Evolutionary conservation across 1,284 basidiomycete genomes (phyloP), one percentile per base, ranked within the genome.

Genomic region (Uromyces viciae-fabae): DNA sequence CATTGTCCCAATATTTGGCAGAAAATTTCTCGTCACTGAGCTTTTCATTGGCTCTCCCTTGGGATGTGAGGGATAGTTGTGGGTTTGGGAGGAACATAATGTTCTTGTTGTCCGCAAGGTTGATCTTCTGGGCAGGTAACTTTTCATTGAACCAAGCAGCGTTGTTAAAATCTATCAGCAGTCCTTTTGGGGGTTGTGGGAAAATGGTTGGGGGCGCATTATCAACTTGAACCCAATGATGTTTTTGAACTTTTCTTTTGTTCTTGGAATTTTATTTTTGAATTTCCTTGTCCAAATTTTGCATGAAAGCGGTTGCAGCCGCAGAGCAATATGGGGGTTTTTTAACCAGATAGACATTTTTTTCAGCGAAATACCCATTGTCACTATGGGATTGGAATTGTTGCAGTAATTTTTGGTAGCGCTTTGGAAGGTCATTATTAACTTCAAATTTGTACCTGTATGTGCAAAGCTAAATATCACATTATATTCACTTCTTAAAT

Each of bases 81-180:
- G 73, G 15, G 31, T 75, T 46, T 14, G 54, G 31, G 7, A 75
- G 31, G 31, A 75, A 75, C 4, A 56, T 56, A 3, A 75, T 42
- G 15, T 14, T 8, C 19, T 62, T 38, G 36, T 15, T 28, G 31
- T 75, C 28, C 22, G 56, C 73, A 8, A 62, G 22, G 17, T 40
- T 62, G 5, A 22, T 17, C n/a, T 38, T 25, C 15, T 62, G 54
- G 15, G 73, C 52, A 11, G 73, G 58, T 1, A 62, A 42, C 1
- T 25, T 4, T 4, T 46, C 28, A 19, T 76, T 76, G 25, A 46
- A 76, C 75, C 75, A 76, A 9, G 43, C 60, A 2, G 36, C 11
- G 43, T 76, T 60, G 25, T 76, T 64, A 22, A 62, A 76, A 28
- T 76, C 75, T 31, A 76, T 43, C 5, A 60, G 56, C 7, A 76